Percentiles rank a stretch among this genome's conserved stretches.
phyloP scores from a whole-genome alignment of 768 basidiomycete species.

The Lentinula guzmanii region DNA sequence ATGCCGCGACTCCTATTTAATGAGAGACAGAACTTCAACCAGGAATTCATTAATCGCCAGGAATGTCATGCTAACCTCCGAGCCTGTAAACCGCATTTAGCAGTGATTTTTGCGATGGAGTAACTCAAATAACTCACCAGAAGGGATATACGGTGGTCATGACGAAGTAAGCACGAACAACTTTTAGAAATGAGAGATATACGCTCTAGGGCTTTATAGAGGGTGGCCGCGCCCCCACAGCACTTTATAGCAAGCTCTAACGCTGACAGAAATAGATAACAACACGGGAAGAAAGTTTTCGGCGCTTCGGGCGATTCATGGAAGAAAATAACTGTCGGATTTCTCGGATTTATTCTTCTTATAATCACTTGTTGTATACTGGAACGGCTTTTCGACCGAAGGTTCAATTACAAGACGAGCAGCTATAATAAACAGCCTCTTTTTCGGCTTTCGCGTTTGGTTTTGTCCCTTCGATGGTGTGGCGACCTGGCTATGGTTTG shows the following conservation, averaged over 20 bases:
- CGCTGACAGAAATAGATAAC: neutral
- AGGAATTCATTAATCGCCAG: neutral
- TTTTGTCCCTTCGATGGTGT: neutral
- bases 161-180: neutral
- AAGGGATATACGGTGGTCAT: conserved; percentile 43
- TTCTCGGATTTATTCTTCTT: neutral
- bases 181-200: neutral
- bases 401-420: neutral
- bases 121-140: conserved; percentile 29
- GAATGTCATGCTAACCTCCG: conserved; percentile 41
- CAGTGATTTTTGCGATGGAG: neutral
- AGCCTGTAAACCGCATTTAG: conserved; percentile 35
- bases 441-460: neutral
- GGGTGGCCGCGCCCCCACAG: neutral
- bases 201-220: neutral
- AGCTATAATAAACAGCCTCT: neutral
- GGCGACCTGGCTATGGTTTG: too few species aligned
- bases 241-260: neutral
- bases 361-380: neutral
- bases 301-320: neutral
- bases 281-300: neutral
- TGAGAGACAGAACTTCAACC: neutral
- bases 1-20: conserved; percentile 51
- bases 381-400: neutral
- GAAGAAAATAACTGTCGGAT: neutral